These are phyloP conservation scores for Obba rivulosa DNA, from an alignment of 768 basidiomycete genomes.

Conservation along the genomic window DNA sequence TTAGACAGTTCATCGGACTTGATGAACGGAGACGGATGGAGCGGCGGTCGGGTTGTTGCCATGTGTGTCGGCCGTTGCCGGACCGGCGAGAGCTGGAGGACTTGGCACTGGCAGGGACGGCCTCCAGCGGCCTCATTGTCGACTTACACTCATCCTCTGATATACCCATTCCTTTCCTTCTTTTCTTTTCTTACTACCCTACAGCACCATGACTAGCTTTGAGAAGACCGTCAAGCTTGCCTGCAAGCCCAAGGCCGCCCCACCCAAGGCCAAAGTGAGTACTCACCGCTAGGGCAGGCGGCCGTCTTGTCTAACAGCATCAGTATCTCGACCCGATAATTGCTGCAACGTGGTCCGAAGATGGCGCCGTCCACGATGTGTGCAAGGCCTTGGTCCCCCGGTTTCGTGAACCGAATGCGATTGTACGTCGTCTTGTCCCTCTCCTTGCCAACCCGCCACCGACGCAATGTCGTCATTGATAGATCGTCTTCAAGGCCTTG, in stretches of 20 bases:
- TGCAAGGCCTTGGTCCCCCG: constrained; percentile 82
- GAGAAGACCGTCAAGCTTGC: constrained; percentile 95
- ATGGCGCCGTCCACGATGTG: constrained; percentile 89
- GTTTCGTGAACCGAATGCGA: constrained; percentile 86
- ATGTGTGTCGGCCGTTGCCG: no score
- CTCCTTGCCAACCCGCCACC: not conserved
- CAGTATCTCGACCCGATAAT: constrained; percentile 97
- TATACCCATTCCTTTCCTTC: constrained; percentile 2
- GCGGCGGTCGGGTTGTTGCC: no score
- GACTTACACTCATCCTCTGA: not conserved
- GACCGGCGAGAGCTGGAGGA: no score
- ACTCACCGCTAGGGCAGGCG: not conserved
- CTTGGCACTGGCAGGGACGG: no score
- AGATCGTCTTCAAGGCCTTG: constrained; percentile 98
- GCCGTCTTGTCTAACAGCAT: not conserved
- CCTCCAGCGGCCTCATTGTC: not conserved
- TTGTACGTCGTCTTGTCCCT: constrained; percentile 48
- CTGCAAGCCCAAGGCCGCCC: constrained; percentile 94
- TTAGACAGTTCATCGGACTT: no score
- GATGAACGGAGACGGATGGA: no score
- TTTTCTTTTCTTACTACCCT: not conserved
- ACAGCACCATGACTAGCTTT: constrained; percentile 43
- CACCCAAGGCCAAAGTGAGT: constrained; percentile 90
- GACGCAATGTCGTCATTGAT: not conserved
- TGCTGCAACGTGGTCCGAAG: constrained; percentile 94